Evolutionary conservation across 2,329 filamentous ascomycete species (phyloP).

Genomic region (Pyrenophora tritici-repentis): DNA sequence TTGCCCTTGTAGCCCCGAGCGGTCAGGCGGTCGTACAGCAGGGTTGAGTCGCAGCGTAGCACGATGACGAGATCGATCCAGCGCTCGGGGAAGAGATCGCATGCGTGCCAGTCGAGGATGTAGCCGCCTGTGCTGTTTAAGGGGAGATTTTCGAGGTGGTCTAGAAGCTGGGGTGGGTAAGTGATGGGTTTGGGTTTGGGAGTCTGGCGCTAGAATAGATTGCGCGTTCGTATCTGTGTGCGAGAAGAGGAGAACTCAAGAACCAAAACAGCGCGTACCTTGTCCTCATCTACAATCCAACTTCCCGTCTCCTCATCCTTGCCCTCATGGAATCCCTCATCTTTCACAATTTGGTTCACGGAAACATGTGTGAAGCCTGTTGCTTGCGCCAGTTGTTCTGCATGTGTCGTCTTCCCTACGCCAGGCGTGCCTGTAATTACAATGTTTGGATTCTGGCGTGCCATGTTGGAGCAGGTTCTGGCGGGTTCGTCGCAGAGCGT

Average conservation of each 20-base stretch:
- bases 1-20: constrained; percentile 78
- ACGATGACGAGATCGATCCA: constrained; percentile 97
- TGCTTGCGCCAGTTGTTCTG: constrained; percentile 75
- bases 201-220: too few relatives aligned
- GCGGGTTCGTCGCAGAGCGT: neutral
- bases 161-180: constrained; percentile 66
- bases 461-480: constrained; percentile 22
- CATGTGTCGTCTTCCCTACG: constrained; percentile 93
- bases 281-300: constrained; percentile 96
- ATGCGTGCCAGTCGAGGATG: constrained; percentile 97
- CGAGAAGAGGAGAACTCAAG: too few relatives aligned
- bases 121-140: constrained; percentile 70
- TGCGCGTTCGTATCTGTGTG: too few relatives aligned
- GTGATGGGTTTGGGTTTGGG: neutral
- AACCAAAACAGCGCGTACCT: constrained; percentile 60
- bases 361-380: constrained; percentile 81
- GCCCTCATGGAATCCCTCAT: constrained; percentile 82
- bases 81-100: constrained; percentile 88
- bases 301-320: constrained; percentile 84
- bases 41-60: constrained; percentile 76
- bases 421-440: constrained; percentile 95
- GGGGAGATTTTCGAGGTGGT: constrained; percentile 83
- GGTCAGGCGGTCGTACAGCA: constrained; percentile 82
- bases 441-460: constrained; percentile 73
- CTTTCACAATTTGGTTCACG: constrained; percentile 91